Percentiles rank a stretch among this genome's conserved stretches.
phyloP scores from a whole-genome alignment of 129 eudicot species.

The Tagetes patula region DNA sequence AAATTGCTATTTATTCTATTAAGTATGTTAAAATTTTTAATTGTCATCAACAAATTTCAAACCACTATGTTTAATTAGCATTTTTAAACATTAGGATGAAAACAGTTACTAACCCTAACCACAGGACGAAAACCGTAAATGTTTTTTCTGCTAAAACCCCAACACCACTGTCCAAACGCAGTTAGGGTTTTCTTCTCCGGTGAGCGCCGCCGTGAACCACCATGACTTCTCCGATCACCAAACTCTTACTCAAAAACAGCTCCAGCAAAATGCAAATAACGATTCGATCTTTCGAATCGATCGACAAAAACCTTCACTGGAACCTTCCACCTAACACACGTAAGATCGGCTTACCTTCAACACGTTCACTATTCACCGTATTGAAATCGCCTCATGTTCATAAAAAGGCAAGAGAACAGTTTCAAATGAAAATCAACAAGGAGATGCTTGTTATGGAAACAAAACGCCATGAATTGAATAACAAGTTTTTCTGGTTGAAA shows the following conservation, averaged over 20 bases:
- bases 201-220: conserved; percentile 16
- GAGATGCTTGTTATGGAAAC: conserved; percentile 37
- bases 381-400: conserved; percentile 41
- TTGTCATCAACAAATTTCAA: too few relatives aligned
- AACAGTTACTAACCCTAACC: too few relatives aligned
- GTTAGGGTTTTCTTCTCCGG: not conserved
- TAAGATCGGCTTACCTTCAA: conserved; percentile 32
- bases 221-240: conserved; percentile 36
- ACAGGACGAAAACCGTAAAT: too few relatives aligned
- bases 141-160: not conserved
- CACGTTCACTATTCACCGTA: conserved; percentile 33
- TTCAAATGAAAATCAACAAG: conserved; percentile 34
- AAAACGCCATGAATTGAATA: conserved; percentile 32
- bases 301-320: conserved; percentile 40
- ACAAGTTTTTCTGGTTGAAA: conserved; percentile 40
- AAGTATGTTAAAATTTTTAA: too few relatives aligned
- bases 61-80: too few relatives aligned
- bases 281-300: conserved; percentile 33
- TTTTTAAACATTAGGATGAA: too few relatives aligned
- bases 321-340: conserved; percentile 34
- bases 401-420: conserved; percentile 44
- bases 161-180: not conserved
- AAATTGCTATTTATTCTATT: too few relatives aligned
- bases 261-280: conserved; percentile 36
- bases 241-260: conserved; percentile 18